Percentiles rank a stretch among this genome's conserved stretches.
Conservation (phyloP, 352 stramenopile species). For the Aphanomyces astaci region DNA sequence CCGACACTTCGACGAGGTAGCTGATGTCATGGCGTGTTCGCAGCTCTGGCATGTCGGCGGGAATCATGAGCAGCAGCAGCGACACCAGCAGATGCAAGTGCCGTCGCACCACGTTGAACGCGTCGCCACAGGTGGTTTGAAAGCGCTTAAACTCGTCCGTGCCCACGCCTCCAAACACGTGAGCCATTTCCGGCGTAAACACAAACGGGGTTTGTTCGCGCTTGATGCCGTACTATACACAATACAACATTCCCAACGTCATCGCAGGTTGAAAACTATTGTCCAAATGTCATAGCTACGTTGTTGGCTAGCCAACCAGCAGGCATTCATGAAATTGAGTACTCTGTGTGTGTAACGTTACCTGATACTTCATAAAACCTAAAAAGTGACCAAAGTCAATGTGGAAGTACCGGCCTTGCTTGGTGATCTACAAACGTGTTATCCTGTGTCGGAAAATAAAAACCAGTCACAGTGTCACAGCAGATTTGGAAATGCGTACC, state of each 20-base stretch:
- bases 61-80: slow-evolving; percentile 78
- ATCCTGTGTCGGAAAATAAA: too few species aligned
- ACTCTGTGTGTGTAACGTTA: too few species aligned
- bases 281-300: too few species aligned
- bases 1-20: slow-evolving; percentile 72
- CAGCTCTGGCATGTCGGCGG: slow-evolving; percentile 79
- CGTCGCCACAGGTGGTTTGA: slow-evolving; percentile 55
- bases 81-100: slow-evolving; percentile 82
- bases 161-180: slow-evolving; percentile 56
- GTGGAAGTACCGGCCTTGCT: slow-evolving; percentile 59
- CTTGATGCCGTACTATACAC: slow-evolving; percentile 61
- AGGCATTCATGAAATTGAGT: too few species aligned
- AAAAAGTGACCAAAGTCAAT: slow-evolving; percentile 78
- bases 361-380: slow-evolving; percentile 27
- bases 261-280: too few species aligned
- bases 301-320: too few species aligned
- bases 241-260: too few species aligned
- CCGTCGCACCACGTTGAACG: slow-evolving; percentile 70
- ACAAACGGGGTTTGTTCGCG: slow-evolving; percentile 81
- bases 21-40: slow-evolving; percentile 79
- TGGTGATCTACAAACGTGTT: slow-evolving; percentile 49
- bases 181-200: slow-evolving; percentile 83
- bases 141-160: slow-evolving; percentile 54
- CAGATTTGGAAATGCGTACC: slow-evolving; percentile 20
- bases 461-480: too few species aligned